phyloP scores from a whole-genome alignment of 108 stramenopile species.

The Schizochytrium sp. region DNA sequence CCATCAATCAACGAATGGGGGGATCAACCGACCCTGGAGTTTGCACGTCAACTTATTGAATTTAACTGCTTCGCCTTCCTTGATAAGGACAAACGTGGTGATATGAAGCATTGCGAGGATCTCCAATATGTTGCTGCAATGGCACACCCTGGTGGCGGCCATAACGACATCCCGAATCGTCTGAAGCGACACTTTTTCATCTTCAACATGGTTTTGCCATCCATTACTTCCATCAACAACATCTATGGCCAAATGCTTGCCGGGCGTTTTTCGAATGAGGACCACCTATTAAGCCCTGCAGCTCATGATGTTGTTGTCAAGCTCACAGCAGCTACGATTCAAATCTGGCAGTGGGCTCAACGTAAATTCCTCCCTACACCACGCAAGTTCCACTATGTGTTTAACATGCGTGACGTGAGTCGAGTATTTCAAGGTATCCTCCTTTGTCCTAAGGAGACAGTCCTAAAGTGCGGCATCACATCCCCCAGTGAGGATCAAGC shows the following conservation, averaged over 20 bases:
- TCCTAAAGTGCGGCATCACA: slow-evolving; percentile 76
- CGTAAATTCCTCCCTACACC: slow-evolving; percentile 90
- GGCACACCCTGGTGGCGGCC: slow-evolving; percentile 89
- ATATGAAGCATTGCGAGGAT: slow-evolving; percentile 90
- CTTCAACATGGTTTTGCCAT: slow-evolving; percentile 88
- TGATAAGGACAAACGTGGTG: slow-evolving; percentile 91
- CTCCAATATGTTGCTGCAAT: slow-evolving; percentile 87
- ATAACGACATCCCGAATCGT: slow-evolving; percentile 90
- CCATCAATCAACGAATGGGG: slow-evolving; percentile 92
- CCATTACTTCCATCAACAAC: slow-evolving; percentile 89
- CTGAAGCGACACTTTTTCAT: slow-evolving; percentile 92
- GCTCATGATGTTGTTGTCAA: slow-evolving; percentile 77
- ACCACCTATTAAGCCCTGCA: slow-evolving; percentile 64
- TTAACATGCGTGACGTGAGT: slow-evolving; percentile 90
- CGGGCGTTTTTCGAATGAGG: slow-evolving; percentile 82
- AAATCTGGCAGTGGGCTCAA: slow-evolving; percentile 84
- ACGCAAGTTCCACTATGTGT: slow-evolving; percentile 91
- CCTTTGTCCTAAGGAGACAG: slow-evolving; percentile 84
- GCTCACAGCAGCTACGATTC: slow-evolving; percentile 85
- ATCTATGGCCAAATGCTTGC: slow-evolving; percentile 91
- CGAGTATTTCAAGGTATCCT: slow-evolving; percentile 90
- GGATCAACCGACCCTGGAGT: slow-evolving; percentile 89
- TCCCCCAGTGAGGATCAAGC: slow-evolving; percentile 60
- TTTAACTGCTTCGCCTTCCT: slow-evolving; percentile 88
- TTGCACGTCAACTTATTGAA: slow-evolving; percentile 86